These are phyloP conservation scores for Populus simonii DNA, from an alignment of 345 rosid species.

Conservation along the genomic window DNA sequence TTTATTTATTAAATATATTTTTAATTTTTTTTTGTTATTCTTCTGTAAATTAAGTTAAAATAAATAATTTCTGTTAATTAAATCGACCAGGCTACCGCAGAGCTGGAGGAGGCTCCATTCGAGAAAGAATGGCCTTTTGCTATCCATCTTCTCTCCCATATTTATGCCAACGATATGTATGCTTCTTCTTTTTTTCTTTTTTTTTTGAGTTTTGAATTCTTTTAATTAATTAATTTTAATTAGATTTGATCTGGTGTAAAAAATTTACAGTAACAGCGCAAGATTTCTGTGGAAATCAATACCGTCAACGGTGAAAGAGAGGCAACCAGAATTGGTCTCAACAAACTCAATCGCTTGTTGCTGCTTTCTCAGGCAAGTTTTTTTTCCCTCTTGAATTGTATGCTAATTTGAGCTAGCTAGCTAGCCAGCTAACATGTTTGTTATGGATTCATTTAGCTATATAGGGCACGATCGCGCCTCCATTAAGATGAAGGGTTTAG, in stretches of 20 bases:
- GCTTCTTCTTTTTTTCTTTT: conserved; percentile 3
- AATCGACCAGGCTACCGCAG: conserved; percentile 53
- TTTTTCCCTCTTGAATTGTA: neutral
- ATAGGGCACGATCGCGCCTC: neutral
- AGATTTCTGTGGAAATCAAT: conserved; percentile 84
- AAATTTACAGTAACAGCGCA: conserved; percentile 60
- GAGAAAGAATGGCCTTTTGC: conserved; percentile 92
- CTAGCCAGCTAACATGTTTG: neutral
- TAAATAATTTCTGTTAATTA: neutral
- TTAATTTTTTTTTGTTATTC: neutral
- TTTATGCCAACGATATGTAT: conserved; percentile 63
- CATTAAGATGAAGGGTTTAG: neutral
- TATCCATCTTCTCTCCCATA: conserved; percentile 71
- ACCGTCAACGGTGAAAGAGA: conserved; percentile 61
- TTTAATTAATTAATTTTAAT: neutral
- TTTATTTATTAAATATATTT: neutral
- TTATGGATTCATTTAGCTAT: neutral
- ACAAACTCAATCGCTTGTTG: conserved; percentile 54
- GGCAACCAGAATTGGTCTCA: conserved; percentile 77
- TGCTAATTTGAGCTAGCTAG: neutral
- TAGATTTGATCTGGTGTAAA: too few relatives aligned
- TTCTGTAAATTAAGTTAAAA: neutral
- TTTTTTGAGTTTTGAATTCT: neutral
- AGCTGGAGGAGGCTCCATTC: conserved; percentile 62
- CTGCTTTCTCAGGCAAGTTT: conserved; percentile 62